Percentiles rank a stretch among this genome's conserved stretches.
Evolutionary conservation across 768 basidiomycete genomes (phyloP).

Genomic region (Auricularia sp.): DNA sequence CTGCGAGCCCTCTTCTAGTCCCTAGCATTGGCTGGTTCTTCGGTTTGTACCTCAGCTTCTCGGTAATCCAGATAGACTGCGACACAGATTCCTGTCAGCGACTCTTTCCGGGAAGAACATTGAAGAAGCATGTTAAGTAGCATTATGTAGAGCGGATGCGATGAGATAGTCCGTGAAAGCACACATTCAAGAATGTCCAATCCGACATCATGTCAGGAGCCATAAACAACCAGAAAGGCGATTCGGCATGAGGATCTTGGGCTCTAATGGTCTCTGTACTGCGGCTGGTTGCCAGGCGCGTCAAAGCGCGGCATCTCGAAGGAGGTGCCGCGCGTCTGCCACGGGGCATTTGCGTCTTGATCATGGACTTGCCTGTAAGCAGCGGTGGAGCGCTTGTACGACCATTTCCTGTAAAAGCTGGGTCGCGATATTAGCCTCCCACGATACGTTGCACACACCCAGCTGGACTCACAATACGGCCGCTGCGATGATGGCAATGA

Average conservation of each 20-base stretch:
- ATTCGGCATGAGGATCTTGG: neutral
- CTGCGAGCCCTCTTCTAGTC: no score
- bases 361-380: neutral
- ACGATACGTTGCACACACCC: neutral
- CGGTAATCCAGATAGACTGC: no score
- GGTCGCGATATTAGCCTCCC: neutral
- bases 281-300: neutral
- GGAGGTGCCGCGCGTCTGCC: neutral
- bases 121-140: neutral
- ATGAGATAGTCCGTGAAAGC: neutral
- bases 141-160: no score
- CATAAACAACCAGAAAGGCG: neutral
- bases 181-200: neutral
- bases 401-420: neutral
- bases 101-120: neutral
- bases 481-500: constrained; percentile 28
- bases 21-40: no score
- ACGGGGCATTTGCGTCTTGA: neutral
- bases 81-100: no score
- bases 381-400: neutral
- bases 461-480: neutral
- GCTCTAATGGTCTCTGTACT: neutral
- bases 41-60: no score
- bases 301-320: neutral
- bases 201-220: neutral